Evolutionary conservation across 352 stramenopile species (phyloP).

Genomic region (Pseudoperonospora humuli): DNA sequence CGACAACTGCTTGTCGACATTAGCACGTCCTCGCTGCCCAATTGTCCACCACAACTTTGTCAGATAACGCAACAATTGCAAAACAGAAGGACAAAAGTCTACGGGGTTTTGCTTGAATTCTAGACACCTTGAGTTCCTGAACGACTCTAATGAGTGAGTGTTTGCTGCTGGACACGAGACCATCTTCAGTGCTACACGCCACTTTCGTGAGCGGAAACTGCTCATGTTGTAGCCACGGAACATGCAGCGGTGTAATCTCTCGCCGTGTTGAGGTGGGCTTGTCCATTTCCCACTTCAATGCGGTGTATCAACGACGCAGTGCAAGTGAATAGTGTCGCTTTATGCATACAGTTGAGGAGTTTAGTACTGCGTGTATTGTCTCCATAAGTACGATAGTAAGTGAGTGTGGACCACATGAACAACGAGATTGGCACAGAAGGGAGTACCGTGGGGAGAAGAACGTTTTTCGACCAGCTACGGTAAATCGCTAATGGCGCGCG

Average conservation of each 20-base stretch:
- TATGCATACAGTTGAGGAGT: too few relatives aligned
- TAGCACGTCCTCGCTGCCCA: slow-evolving; percentile 35
- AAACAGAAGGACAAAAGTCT: not conserved
- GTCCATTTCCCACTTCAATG: slow-evolving; percentile 8
- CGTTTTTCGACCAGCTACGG: slow-evolving; percentile 13
- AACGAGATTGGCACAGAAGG: not conserved
- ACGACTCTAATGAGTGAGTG: slow-evolving; percentile 39
- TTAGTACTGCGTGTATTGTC: too few relatives aligned
- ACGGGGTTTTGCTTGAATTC: too few relatives aligned
- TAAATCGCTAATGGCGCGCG: slow-evolving; percentile 48
- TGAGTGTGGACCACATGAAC: slow-evolving; percentile 4
- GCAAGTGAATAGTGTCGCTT: too few relatives aligned
- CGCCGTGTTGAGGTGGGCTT: slow-evolving; percentile 6
- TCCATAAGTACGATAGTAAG: slow-evolving; percentile 5
- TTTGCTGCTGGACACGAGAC: slow-evolving; percentile 43
- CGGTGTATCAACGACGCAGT: too few relatives aligned
- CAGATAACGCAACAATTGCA: not conserved
- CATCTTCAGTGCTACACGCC: slow-evolving; percentile 36
- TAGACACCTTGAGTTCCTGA: slow-evolving; percentile 64
- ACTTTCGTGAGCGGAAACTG: slow-evolving; percentile 53
- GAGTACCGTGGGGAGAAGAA: slow-evolving; percentile 28
- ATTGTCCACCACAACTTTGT: slow-evolving; percentile 1
- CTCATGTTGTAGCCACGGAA: slow-evolving; percentile 64
- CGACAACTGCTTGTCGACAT: slow-evolving; percentile 51
- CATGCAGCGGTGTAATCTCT: slow-evolving; percentile 32